phyloP scores from a whole-genome alignment of 805 yeast species.

The Vanderwaltozyma polyspora region DNA sequence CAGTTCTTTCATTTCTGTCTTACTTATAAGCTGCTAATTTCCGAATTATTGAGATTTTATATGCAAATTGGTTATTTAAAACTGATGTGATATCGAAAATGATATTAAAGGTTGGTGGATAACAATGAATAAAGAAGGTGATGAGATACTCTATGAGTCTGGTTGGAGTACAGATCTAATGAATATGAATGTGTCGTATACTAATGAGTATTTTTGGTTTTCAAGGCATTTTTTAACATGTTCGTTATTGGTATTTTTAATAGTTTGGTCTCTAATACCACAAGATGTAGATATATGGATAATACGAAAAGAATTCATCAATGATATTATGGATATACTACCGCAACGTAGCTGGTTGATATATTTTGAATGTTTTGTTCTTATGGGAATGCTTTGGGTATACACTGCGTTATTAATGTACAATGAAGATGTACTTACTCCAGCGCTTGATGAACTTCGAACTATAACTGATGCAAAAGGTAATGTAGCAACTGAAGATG shows the following conservation, averaged over 20 bases:
- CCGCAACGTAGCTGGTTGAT: constrained; percentile 92
- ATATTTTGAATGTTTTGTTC: constrained; percentile 58
- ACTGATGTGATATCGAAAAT: too few relatives aligned
- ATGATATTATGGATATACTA: constrained; percentile 47
- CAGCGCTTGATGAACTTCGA: constrained; percentile 44
- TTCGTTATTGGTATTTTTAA: constrained; percentile 42
- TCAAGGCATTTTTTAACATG: constrained; percentile 64
- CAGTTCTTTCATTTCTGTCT: too few relatives aligned
- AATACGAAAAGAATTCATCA: constrained; percentile 29
- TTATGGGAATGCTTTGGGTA: constrained; percentile 60
- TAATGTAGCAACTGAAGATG: constrained; percentile 20
- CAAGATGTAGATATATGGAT: constrained; percentile 4
- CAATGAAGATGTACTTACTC: constrained; percentile 66
- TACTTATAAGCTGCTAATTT: too few relatives aligned
- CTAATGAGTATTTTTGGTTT: constrained; percentile 73
- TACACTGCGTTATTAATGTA: constrained; percentile 63
- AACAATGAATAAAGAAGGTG: too few relatives aligned
- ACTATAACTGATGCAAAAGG: constrained; percentile 63
- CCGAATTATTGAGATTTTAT: too few relatives aligned
- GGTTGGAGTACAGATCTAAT: too few relatives aligned
- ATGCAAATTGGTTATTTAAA: too few relatives aligned
- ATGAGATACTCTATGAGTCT: too few relatives aligned
- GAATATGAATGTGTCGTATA: not conserved
- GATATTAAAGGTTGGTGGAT: too few relatives aligned
- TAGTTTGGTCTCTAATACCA: constrained; percentile 71